Base-by-base conservation (phyloP, 2,329 filamentous ascomycete species). In the Tolypocladium nubicola region DNA sequence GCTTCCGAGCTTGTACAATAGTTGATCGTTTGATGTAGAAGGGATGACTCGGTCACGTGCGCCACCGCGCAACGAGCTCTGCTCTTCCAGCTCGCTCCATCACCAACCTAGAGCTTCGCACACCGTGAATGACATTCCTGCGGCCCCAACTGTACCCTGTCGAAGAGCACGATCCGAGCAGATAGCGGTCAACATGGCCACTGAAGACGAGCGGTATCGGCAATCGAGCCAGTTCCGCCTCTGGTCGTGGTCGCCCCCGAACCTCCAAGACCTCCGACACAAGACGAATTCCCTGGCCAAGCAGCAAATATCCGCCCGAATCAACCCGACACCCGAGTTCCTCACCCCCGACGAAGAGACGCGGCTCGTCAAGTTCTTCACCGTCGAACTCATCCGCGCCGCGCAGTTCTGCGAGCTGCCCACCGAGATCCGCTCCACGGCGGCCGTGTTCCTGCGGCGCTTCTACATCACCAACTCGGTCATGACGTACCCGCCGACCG, bases 391-490 rank as follows among this genome's bases (percentile, higher is more conserved):
- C 3, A 74, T 84, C 49, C 78, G 80, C 40, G 81, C 81, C 3
- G 80, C 79, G 23, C 74, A 78, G 55, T 82, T 82, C 63, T 79
- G 76, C 64, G 73, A 79, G 39, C 68, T 79, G 47, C 75, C 76
- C 7, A 78, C 77, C 61, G 76, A 79, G 57, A 79, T 79, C 58
- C 76, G 79, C 63, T 67, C 72, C 4, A 96, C 92, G 8, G 90
- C 90, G 4, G 88, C 93, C 60, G 85, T 95, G 67, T 97, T 95
- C 70, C 81, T 99, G 59, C 88, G 90, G 57, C 88, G 94, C 58
- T 97, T 99, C 79, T 99, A 97, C 76, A 82, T 96, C 41, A 93
- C 89, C 67, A 96, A 97, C 74, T 95, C 89, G 45, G 84, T 92
- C 67, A 96, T 97, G 89, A 96, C 92, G 37, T 97, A 99, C 70